Evolutionary conservation across 1,139 yeast genomes (phyloP).

Genomic region (Eremothecium gossypii): DNA sequence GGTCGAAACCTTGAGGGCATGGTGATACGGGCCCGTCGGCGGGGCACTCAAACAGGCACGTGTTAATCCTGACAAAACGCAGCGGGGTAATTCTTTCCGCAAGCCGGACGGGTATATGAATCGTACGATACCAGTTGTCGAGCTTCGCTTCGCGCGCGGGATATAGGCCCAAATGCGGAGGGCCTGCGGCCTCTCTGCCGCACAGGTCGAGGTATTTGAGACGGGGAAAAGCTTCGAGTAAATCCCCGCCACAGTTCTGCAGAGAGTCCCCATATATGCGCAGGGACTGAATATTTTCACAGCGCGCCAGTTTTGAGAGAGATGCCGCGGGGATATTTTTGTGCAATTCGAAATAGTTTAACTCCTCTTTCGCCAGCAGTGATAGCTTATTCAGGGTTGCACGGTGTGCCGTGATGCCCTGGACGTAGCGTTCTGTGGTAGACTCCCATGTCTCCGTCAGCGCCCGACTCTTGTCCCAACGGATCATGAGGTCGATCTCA

Average conservation of each 20-base stretch:
- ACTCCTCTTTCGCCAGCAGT: slow-evolving; percentile 36
- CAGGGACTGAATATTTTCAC: slow-evolving; percentile 30
- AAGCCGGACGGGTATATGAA: slow-evolving; percentile 41
- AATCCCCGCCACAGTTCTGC: slow-evolving; percentile 26
- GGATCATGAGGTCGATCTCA: slow-evolving; percentile 38
- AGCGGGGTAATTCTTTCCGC: slow-evolving; percentile 28
- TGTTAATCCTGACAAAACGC: slow-evolving; percentile 38
- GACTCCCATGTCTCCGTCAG: slow-evolving; percentile 24
- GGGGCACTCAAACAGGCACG: slow-evolving; percentile 30
- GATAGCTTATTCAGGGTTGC: slow-evolving; percentile 33
- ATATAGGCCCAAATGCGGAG: slow-evolving; percentile 48
- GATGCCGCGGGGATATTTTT: slow-evolving; percentile 26
- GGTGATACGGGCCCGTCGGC: slow-evolving; percentile 13
- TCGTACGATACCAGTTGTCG: slow-evolving; percentile 51
- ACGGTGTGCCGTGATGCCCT: slow-evolving; percentile 27
- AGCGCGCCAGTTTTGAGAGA: slow-evolving; percentile 18
- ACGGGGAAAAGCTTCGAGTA: slow-evolving; percentile 27
- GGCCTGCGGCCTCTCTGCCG: slow-evolving; percentile 46
- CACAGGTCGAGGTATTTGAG: slow-evolving; percentile 38
- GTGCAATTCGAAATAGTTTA: slow-evolving; percentile 28
- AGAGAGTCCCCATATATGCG: slow-evolving; percentile 36
- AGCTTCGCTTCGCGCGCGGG: slow-evolving; percentile 45
- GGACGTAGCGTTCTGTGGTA: slow-evolving; percentile 30
- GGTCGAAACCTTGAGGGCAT: slow-evolving; percentile 16
- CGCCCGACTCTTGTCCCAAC: slow-evolving; percentile 35